Conservation (phyloP, 352 stramenopile species). For the Phytophthora hybrid region DNA sequence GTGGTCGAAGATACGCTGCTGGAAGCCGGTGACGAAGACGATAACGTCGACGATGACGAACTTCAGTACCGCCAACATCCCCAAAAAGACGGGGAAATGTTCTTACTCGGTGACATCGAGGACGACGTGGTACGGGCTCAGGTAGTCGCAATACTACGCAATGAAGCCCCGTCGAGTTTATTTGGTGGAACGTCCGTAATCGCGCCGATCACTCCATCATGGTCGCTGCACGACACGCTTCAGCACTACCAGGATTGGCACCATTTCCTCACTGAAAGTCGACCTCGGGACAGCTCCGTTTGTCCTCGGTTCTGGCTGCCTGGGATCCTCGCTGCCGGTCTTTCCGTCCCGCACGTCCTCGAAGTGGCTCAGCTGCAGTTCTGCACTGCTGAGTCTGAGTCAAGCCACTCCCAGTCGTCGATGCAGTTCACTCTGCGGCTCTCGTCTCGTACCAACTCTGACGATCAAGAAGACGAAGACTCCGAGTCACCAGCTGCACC, state of each 20-base stretch:
- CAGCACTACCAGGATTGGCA: slow-evolving; percentile 39
- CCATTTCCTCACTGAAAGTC: slow-evolving; percentile 4
- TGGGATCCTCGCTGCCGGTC: slow-evolving; percentile 10
- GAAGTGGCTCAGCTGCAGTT: slow-evolving; percentile 5
- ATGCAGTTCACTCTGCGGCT: slow-evolving; percentile 23
- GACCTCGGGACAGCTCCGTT: neutral
- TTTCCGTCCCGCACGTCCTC: slow-evolving; percentile 22
- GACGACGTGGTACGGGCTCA: slow-evolving; percentile 15
- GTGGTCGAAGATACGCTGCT: neutral
- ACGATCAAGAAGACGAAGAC: neutral
- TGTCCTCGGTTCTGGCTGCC: slow-evolving; percentile 27
- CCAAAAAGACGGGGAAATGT: neutral
- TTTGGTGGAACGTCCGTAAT: neutral
- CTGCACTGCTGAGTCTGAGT: neutral
- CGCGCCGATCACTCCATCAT: neutral
- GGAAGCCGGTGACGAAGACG: slow-evolving; percentile 8
- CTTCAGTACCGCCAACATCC: slow-evolving; percentile 1
- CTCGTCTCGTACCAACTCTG: neutral
- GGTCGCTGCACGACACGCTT: slow-evolving; percentile 37
- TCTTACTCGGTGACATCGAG: slow-evolving; percentile 24
- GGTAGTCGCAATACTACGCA: slow-evolving; percentile 28
- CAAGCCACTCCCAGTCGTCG: neutral
- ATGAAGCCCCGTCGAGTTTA: slow-evolving; percentile 25
- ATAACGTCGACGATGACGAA: slow-evolving; percentile 5
- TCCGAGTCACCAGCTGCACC: neutral